phyloP scores from a whole-genome alignment of 2,329 filamentous ascomycete genomes.

The Epichloe glyceriae region DNA sequence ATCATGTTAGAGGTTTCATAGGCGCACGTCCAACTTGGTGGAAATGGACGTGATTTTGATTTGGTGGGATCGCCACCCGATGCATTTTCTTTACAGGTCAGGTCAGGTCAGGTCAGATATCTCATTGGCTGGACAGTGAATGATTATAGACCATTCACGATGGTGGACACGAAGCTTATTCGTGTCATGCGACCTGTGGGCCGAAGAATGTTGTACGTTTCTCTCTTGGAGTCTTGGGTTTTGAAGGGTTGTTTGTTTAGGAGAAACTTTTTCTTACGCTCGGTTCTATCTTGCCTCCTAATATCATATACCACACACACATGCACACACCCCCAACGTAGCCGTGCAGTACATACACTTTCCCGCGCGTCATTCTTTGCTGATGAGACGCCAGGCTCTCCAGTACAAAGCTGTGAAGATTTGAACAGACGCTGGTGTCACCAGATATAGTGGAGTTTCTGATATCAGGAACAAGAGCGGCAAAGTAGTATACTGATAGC shows the following conservation, averaged over 20 bases:
- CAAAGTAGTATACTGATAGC: neutral
- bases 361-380: too few species aligned
- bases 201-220: conserved; percentile 22
- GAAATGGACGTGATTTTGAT: conserved; percentile 6
- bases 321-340: neutral
- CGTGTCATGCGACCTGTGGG: conserved; percentile 13
- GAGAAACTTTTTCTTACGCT: conserved; percentile 24
- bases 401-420: too few species aligned
- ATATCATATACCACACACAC: conserved; percentile 8
- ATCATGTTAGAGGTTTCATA: neutral
- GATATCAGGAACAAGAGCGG: neutral
- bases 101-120: conserved; percentile 8
- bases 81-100: conserved; percentile 13
- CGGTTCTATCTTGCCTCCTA: conserved; percentile 10
- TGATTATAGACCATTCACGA: conserved; percentile 14
- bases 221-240: conserved; percentile 24
- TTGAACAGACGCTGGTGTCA: too few species aligned
- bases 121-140: neutral
- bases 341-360: too few species aligned
- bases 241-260: conserved; percentile 22
- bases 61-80: conserved; percentile 10
- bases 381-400: too few species aligned
- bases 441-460: neutral
- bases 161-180: conserved; percentile 11
- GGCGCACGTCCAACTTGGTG: conserved; percentile 2